Evolutionary conservation across 352 stramenopile species (phyloP), one percentile per base, ranked within the genome.

Genomic region (Globisporangium alternatum): DNA sequence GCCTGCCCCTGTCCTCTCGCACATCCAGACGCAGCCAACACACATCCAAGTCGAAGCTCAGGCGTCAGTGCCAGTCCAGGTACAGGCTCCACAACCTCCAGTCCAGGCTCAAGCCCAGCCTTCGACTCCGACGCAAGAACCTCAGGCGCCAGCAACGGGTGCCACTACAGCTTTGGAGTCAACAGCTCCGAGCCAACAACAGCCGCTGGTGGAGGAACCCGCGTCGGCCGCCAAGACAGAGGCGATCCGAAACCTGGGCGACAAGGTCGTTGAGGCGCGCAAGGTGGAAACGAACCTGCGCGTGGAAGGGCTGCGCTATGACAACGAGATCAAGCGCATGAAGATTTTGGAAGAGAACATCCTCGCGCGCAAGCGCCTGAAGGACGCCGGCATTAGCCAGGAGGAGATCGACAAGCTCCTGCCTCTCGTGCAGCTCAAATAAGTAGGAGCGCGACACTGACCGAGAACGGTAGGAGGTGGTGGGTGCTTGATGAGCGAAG

Each of bases 271-370:
- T 7, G 62, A 62, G 28, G 62, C 62, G 8, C 53, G 62, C 41
- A 62, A 62, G 33, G 43, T 56, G 21, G 62, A 67, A 44, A 44
- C 33, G 15, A 55, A 67, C 28, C 44, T 67, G 30, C 62, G 62
- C 25, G 62, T 67, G 21, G 62, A 67, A 48, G 62, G 62, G 0
- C 54, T 67, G 53, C 53, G 37, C 41, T 67, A 67, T 33, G 62
- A 67, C 53, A 67, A 67, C 35, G 44, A 54, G 53, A 55, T 67
- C 62, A 67, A 67, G 54, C 62, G 62, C 31, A 62, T 67, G 53
- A 60, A 60, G 43, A 67, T 67, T 35, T 31, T 67, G 15, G 62
- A 67, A 48, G 62, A 67, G 44, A 62, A 62, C 62, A 56, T 67
- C 33, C 62, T 67, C 31, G 62, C 62, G 21, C 62, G 62, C 62